Evolutionary conservation across 2,329 filamentous ascomycete species (phyloP), one percentile per base, ranked within the genome.

Genomic region (Magnaporthiopsis incrustans): DNA sequence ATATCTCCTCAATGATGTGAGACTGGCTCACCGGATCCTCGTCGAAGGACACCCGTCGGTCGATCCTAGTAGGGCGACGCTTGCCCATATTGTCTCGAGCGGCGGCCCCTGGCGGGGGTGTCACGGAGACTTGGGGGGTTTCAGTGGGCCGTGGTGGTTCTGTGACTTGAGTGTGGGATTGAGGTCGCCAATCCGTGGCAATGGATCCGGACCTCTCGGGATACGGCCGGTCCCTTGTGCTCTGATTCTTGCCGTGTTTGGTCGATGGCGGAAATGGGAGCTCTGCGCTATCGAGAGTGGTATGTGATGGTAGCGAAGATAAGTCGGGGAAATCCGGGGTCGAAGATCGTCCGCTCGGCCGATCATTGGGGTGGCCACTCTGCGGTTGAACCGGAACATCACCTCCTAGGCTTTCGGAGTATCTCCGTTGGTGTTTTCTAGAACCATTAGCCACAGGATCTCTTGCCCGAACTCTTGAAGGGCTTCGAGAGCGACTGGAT

Each of bases 271-370:
- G 10, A n/a, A n/a, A 10, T n/a, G 18, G 8, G 10, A 22, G 44
- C 44, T 53, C 44, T 25, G 1, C 44, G n/a, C 44, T 25, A 32
- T 58, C 57, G 26, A 58, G 57, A 15, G 57, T 27, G 30, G 57
- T 58, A 58, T 58, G 57, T 22, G 57, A 58, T 58, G 57, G 57
- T 25, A 27, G 30, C 30, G 57, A 58, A 58, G 25, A 58, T 10
- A 58, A 26, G 8, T 32, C 57, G 15, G 25, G 30, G 25, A 27
- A 58, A 32, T 58, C 30, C 30, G 57, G 57, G 12, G 25, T 58
- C 14, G 30, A 6, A 25, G 57, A 58, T 22, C 26, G 26, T 32
- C 57, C 18, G n/a, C 44, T 22, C 18, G 44, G 22, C 8, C 44
- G 7, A 25, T 53, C 44, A 53, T 25, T 3, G 10, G 44, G n/a